phyloP scores from a whole-genome alignment of 768 basidiomycete species.

The Serendipita vermifera region DNA sequence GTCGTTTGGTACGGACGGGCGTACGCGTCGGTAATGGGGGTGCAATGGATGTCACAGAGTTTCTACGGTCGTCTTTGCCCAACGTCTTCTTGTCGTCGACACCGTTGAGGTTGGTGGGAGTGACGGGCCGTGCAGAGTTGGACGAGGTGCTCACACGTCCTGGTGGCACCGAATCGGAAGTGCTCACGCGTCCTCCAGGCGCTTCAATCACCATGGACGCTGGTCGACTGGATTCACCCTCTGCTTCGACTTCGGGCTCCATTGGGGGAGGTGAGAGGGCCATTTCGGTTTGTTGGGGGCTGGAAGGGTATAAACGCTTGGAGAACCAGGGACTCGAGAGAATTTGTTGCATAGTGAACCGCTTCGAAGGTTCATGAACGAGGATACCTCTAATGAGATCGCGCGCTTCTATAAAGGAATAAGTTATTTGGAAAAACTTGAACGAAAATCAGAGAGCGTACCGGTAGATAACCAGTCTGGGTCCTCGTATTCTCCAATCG shows the following conservation, averaged over 20 bases:
- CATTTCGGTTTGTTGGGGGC: not conserved
- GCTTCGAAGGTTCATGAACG: slow-evolving; percentile 58
- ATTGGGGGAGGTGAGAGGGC: not conserved
- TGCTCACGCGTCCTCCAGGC: not conserved
- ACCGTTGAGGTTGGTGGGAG: slow-evolving; percentile 4
- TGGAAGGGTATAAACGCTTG: slow-evolving; percentile 16
- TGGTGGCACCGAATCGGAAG: not conserved
- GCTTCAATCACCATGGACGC: too few species aligned
- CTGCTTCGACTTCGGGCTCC: slow-evolving; percentile 8
- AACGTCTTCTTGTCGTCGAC: too few species aligned
- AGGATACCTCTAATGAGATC: slow-evolving; percentile 69
- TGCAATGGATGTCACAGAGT: slow-evolving; percentile 20
- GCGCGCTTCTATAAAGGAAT: slow-evolving; percentile 51
- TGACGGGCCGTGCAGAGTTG: slow-evolving; percentile 15
- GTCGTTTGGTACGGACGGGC: slow-evolving; percentile 87
- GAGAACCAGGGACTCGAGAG: slow-evolving; percentile 81
- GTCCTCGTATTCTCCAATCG: slow-evolving; percentile 78
- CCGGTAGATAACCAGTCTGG: slow-evolving; percentile 84
- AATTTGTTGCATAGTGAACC: slow-evolving; percentile 73
- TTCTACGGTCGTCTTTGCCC: slow-evolving; percentile 13
- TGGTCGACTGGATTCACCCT: slow-evolving; percentile 4
- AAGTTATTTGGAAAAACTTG: slow-evolving; percentile 9
- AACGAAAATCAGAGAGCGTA: slow-evolving; percentile 25
- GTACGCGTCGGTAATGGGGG: slow-evolving; percentile 65
- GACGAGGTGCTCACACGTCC: slow-evolving; percentile 6